Evolutionary conservation across 257 asterid species (phyloP).

Genomic region (Cinchona pubescens): DNA sequence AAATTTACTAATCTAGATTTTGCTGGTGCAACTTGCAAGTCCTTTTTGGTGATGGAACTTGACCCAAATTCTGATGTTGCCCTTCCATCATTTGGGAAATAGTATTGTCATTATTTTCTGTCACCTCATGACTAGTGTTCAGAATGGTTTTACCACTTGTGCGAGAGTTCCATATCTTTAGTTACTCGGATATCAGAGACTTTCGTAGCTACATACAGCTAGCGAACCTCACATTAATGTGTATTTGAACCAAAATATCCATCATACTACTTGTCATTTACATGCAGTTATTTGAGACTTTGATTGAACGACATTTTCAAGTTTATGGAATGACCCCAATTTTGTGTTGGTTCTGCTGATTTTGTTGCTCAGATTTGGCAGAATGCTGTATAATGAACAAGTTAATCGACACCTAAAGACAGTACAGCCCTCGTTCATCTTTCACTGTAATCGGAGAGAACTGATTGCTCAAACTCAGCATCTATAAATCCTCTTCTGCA

Average conservation of each 20-base stretch:
- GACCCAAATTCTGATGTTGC: not conserved
- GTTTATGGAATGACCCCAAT: not conserved
- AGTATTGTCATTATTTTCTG: not conserved
- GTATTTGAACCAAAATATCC: not conserved
- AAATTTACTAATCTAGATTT: not conserved
- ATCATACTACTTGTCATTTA: conserved; percentile 1
- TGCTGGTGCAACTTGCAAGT: conserved; percentile 3
- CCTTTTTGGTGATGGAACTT: conserved; percentile 14
- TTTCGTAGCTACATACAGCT: not conserved
- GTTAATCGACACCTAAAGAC: not conserved
- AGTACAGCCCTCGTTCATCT: not conserved
- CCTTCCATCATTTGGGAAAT: not conserved
- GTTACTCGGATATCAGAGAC: not conserved
- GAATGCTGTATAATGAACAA: too few relatives aligned
- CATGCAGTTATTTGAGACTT: not conserved
- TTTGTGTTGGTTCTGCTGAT: not conserved
- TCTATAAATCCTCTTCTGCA: conserved; percentile 50
- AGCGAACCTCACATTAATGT: not conserved
- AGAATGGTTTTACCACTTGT: not conserved
- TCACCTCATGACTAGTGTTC: conserved; percentile 12
- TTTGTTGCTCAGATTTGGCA: not conserved
- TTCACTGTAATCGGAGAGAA: conserved; percentile 27
- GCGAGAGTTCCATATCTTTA: conserved; percentile 8
- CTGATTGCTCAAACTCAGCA: conserved; percentile 52
- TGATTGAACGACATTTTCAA: not conserved